Conservation (phyloP, 768 basidiomycete species). For the Ramaria rubella region DNA sequence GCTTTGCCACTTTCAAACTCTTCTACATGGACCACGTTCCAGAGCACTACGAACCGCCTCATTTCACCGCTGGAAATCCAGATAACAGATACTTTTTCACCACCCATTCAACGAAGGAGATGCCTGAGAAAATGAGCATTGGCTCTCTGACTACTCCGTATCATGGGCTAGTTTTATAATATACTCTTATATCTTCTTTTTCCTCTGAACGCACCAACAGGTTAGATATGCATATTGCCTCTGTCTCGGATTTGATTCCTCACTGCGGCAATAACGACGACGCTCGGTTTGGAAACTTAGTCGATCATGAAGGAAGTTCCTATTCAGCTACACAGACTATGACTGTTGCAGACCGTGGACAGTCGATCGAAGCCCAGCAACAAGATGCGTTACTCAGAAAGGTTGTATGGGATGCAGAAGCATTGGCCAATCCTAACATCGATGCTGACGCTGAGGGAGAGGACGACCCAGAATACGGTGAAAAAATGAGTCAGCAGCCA, state of each 20-base stretch:
- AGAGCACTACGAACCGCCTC: slow-evolving; percentile 75
- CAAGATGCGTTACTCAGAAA: slow-evolving; percentile 56
- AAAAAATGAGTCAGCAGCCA: neutral
- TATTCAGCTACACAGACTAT: slow-evolving; percentile 31
- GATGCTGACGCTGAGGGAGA: slow-evolving; percentile 58
- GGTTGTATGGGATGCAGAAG: slow-evolving; percentile 61
- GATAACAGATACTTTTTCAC: slow-evolving; percentile 75
- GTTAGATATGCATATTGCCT: slow-evolving; percentile 64
- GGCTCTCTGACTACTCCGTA: slow-evolving; percentile 66
- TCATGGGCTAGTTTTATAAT: slow-evolving; percentile 53
- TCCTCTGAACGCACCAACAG: slow-evolving; percentile 29
- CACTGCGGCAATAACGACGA: slow-evolving; percentile 52
- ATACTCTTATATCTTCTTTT: neutral
- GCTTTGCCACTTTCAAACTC: slow-evolving; percentile 84
- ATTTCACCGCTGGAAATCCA: slow-evolving; percentile 66
- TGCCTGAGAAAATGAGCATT: slow-evolving; percentile 65
- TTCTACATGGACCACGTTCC: slow-evolving; percentile 80
- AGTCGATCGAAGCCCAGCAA: slow-evolving; percentile 53
- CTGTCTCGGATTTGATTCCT: slow-evolving; percentile 69
- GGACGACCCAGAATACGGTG: slow-evolving; percentile 34
- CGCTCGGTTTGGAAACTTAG: slow-evolving; percentile 47
- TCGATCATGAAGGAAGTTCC: slow-evolving; percentile 13
- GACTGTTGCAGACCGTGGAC: slow-evolving; percentile 47
- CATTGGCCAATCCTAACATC: slow-evolving; percentile 14
- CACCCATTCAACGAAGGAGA: slow-evolving; percentile 65